Evolutionary conservation across 78 protist genomes (phyloP).

Genomic region (Neovahlkampfia damariscottae): DNA sequence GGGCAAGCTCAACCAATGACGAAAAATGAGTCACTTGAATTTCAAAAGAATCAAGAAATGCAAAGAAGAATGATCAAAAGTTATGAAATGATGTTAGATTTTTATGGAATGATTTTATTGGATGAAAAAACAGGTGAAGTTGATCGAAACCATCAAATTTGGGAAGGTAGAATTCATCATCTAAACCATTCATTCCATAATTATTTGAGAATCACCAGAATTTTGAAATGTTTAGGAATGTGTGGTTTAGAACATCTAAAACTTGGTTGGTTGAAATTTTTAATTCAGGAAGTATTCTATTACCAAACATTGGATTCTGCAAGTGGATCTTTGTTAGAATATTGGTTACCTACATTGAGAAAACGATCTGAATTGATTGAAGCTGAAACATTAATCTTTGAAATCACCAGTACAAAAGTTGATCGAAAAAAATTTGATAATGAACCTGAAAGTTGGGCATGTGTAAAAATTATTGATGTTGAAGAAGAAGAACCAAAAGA

Average conservation of each 20-base stretch:
- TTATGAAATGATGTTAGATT: conserved; percentile 21
- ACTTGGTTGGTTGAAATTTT: conserved; percentile 10
- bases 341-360: not conserved
- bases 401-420: no score
- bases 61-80: not conserved
- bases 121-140: conserved; percentile 23
- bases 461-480: no score
- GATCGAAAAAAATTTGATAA: no score
- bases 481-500: no score
- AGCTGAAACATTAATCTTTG: no score
- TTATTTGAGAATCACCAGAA: conserved; percentile 19
- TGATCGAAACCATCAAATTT: not conserved
- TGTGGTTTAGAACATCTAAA: conserved; percentile 21
- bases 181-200: conserved; percentile 12
- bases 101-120: conserved; percentile 15
- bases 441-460: no score
- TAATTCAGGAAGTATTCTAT: conserved; percentile 2
- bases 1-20: conserved; percentile 1
- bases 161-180: not conserved
- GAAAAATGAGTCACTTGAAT: not conserved
- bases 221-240: conserved; percentile 30
- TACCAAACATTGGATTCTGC: not conserved
- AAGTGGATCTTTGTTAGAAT: not conserved
- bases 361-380: not conserved
- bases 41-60: not conserved